Evolutionary conservation across 495 filamentous ascomycete species (phyloP).

Genomic region (Parathielavia appendiculata): DNA sequence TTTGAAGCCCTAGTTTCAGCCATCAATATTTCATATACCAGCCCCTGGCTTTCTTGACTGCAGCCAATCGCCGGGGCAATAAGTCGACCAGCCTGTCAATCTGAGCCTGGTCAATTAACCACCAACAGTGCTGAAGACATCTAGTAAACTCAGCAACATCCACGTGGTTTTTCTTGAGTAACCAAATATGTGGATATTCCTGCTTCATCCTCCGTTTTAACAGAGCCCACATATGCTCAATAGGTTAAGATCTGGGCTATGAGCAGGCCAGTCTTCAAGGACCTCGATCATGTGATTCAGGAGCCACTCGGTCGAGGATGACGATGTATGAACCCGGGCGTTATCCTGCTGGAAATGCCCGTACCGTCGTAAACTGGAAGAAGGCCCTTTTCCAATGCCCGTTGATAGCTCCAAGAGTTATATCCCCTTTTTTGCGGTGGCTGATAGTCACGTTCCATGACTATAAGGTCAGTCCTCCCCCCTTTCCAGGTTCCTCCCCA

Average conservation of each 20-base stretch:
- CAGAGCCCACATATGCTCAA: constrained; percentile 2
- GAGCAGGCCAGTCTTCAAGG: background rate
- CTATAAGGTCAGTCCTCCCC: no score
- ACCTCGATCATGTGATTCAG: background rate
- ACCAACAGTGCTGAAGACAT: background rate
- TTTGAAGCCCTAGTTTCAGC: background rate
- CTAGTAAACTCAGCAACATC: background rate
- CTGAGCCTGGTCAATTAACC: background rate
- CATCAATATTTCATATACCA: constrained; percentile 7
- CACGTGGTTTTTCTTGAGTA: background rate
- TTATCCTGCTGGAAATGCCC: constrained; percentile 1
- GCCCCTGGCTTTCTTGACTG: constrained; percentile 1
- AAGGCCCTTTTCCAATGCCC: no score
- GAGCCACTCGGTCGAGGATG: background rate
- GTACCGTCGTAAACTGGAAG: background rate
- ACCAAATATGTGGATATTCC: background rate
- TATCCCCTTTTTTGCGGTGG: no score
- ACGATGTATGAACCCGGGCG: background rate
- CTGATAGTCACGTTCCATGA: no score
- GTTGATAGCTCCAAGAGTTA: no score
- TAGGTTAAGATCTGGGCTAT: constrained; percentile 5
- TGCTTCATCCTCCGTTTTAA: background rate
- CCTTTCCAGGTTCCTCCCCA: no score
- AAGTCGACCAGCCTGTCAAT: constrained; percentile 1
- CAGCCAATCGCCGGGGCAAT: background rate